Evolutionary conservation across 2,329 filamentous ascomycete species (phyloP).

Genomic region (Colletotrichum lini): DNA sequence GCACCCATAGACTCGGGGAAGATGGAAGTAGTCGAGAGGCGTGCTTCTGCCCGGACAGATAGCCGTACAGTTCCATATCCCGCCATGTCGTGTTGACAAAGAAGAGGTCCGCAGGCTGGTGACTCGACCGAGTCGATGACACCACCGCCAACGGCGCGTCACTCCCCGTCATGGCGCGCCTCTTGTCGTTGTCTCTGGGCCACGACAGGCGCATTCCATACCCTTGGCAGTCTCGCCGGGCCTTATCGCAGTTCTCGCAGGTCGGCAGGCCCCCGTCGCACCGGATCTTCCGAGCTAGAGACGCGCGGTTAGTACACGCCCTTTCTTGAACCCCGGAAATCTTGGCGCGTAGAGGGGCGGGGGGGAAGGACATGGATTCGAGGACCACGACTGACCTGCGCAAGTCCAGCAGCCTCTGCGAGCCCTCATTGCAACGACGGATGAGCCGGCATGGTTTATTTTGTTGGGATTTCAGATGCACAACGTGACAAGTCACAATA

Average conservation of each 20-base stretch:
- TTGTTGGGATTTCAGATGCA: neutral
- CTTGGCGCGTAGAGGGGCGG: no score
- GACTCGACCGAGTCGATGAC: fast-evolving
- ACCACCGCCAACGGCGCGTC: neutral
- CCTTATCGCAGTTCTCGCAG: constrained; percentile 4
- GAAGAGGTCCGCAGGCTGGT: neutral
- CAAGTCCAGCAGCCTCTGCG: constrained; percentile 28
- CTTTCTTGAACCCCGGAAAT: no score
- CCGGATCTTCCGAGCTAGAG: constrained; percentile 18
- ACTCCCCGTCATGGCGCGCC: constrained; percentile 7
- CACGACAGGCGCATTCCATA: constrained; percentile 22
- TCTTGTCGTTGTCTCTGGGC: constrained; percentile 14
- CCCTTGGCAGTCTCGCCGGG: constrained; percentile 4
- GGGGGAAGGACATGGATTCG: no score
- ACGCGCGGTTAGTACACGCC: neutral
- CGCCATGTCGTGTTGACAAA: constrained; percentile 12
- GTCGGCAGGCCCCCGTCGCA: constrained; percentile 4
- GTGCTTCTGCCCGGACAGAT: neutral
- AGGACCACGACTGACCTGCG: constrained; percentile 15
- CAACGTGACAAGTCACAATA: no score
- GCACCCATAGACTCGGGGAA: neutral
- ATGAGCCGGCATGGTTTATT: no score
- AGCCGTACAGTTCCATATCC: constrained; percentile 25
- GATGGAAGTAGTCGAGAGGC: neutral
- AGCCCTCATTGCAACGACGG: neutral